Conservation (phyloP, 257 asterid species). For the Pogostemon cablin region DNA sequence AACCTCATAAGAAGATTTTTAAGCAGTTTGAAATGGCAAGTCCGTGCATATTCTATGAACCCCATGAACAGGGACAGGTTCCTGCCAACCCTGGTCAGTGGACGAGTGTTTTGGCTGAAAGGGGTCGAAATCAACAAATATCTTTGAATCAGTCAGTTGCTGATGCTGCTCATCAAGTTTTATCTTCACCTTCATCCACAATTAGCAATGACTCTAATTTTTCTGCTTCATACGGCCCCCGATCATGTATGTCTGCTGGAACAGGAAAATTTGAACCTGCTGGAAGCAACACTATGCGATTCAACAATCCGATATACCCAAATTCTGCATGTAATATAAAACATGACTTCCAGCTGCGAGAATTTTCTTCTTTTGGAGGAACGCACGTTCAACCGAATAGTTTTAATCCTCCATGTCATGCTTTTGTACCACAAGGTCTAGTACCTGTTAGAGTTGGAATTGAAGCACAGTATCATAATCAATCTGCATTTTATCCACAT, state of each 20-base stretch:
- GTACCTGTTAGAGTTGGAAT: slow-evolving; percentile 44
- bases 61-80: slow-evolving; percentile 43
- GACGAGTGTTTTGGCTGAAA: slow-evolving; percentile 61
- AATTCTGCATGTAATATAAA: slow-evolving; percentile 57
- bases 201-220: slow-evolving; percentile 46
- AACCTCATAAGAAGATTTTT: slow-evolving; percentile 46
- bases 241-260: slow-evolving; percentile 83
- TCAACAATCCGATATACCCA: slow-evolving; percentile 51
- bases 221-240: slow-evolving; percentile 68
- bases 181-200: slow-evolving; percentile 35
- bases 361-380: slow-evolving; percentile 44
- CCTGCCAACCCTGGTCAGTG: slow-evolving; percentile 49
- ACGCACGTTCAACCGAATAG: slow-evolving; percentile 47
- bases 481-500: slow-evolving; percentile 52
- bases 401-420: slow-evolving; percentile 41
- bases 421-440: slow-evolving; percentile 56
- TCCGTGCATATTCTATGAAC: slow-evolving; percentile 44
- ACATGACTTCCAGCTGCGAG: slow-evolving; percentile 50
- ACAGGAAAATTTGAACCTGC: slow-evolving; percentile 59
- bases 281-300: slow-evolving; percentile 33
- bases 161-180: slow-evolving; percentile 34
- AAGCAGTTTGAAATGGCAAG: slow-evolving; percentile 56
- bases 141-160: slow-evolving; percentile 34
- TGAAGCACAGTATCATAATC: slow-evolving; percentile 59
- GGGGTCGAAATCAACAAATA: slow-evolving; percentile 56